Conservation (phyloP, 2,329 filamentous ascomycete species). For the Exophiala bonariae region DNA sequence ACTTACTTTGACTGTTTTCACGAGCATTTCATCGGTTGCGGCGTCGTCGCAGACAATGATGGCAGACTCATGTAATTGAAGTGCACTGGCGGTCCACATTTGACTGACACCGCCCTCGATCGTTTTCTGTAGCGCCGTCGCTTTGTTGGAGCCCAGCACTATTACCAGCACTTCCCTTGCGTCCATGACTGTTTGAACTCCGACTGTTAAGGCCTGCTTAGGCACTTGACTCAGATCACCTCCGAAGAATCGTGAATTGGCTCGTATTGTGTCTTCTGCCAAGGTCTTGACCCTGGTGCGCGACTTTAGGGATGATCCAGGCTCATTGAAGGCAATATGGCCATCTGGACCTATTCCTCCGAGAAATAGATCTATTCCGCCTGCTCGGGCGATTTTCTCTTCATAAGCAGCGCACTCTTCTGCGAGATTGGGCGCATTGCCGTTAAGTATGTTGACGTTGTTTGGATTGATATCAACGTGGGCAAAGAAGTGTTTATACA, state of each 20-base stretch:
- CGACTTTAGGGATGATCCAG: slow-evolving; percentile 74
- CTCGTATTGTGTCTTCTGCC: slow-evolving; percentile 81
- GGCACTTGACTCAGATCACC: slow-evolving; percentile 74
- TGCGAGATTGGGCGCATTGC: slow-evolving; percentile 73
- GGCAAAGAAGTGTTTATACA: slow-evolving; percentile 91
- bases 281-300: slow-evolving; percentile 83
- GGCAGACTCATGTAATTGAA: slow-evolving; percentile 78
- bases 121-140: slow-evolving; percentile 74
- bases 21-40: slow-evolving; percentile 69
- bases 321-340: slow-evolving; percentile 90
- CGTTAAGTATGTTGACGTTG: slow-evolving; percentile 83
- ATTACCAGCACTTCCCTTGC: slow-evolving; percentile 80
- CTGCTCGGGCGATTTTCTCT: slow-evolving; percentile 69
- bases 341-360: slow-evolving; percentile 84
- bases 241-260: slow-evolving; percentile 81
- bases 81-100: slow-evolving; percentile 83
- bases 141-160: slow-evolving; percentile 78
- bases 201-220: slow-evolving; percentile 79
- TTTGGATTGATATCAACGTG: slow-evolving; percentile 77
- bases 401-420: slow-evolving; percentile 80
- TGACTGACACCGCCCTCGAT: slow-evolving; percentile 82
- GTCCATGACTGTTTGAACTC: slow-evolving; percentile 79
- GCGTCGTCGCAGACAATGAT: slow-evolving; percentile 84
- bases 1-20: slow-evolving; percentile 64
- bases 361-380: slow-evolving; percentile 83